Evolutionary conservation across 106 monocot species (phyloP).

Genomic region (Agapanthus africanus): DNA sequence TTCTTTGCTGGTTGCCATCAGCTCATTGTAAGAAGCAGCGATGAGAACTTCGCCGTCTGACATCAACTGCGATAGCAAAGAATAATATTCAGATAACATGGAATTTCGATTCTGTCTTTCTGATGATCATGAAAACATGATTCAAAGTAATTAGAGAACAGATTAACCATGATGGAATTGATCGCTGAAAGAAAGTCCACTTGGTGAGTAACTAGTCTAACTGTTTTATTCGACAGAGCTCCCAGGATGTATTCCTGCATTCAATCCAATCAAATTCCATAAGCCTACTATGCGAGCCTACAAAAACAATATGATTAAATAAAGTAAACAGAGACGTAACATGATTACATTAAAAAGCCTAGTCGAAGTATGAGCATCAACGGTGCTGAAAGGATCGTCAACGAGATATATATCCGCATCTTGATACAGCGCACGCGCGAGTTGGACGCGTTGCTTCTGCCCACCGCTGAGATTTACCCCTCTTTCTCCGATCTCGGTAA

Average conservation of each 20-base stretch:
- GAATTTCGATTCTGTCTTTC: background rate
- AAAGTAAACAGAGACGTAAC: background rate
- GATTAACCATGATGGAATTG: slow-evolving; percentile 41
- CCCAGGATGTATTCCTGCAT: slow-evolving; percentile 47
- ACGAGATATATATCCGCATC: slow-evolving; percentile 84
- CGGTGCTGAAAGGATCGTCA: slow-evolving; percentile 94
- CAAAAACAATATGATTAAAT: background rate
- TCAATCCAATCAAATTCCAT: background rate
- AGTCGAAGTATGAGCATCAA: slow-evolving; percentile 71
- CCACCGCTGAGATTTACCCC: slow-evolving; percentile 92
- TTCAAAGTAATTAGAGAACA: background rate
- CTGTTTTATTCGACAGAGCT: slow-evolving; percentile 41
- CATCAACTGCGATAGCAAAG: slow-evolving; percentile 53
- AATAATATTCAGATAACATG: background rate
- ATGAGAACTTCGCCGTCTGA: slow-evolving; percentile 63
- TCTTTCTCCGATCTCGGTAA: slow-evolving; percentile 85
- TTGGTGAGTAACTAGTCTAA: slow-evolving; percentile 61
- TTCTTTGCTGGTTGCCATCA: slow-evolving; percentile 50
- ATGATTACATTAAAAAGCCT: slow-evolving; percentile 36
- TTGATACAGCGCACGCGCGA: slow-evolving; percentile 82
- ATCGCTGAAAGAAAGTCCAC: slow-evolving; percentile 61
- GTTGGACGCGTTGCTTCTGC: slow-evolving; percentile 92
- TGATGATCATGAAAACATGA: background rate
- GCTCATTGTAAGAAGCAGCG: slow-evolving; percentile 46
- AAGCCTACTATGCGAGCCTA: background rate